Evolutionary conservation across 257 asterid species (phyloP), one percentile per base, ranked within the genome.

Genomic region (Lycium barbarum): DNA sequence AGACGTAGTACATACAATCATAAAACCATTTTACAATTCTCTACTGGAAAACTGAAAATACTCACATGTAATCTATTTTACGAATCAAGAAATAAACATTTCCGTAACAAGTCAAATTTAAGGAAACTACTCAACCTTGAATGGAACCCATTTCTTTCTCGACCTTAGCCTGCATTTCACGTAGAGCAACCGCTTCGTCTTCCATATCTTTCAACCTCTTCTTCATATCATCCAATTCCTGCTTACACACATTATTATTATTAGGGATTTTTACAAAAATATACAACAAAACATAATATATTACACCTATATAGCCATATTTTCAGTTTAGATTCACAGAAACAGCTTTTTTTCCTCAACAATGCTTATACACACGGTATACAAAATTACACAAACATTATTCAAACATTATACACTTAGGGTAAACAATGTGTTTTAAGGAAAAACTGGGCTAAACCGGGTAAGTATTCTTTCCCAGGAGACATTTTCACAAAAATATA

Each of bases 181-280:
- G 78, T 33, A 81, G 62, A 81, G 76, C 84, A 40, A 11, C 84
- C 15, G 84, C 84, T 63, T 81, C 84, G 9, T 81, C 76, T 67
- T 81, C 84, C 84, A 81, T 81, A 59, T 61, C 84, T 45, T 49
- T 65, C 62, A 81, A 13, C 55, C 84, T 49, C 84, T 49, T 81
- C 72, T 81, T 81, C 84, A 81, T 47, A n/a, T 81, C 59, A 81
- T 81, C 84, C 84, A 81, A 62, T 63, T 81, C 78, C 84, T 81
- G 51, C 57, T 17, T 35, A 80, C 71, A 18, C 83, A 68, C 15
- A 35, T 6, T 17, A 68, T 68, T 38, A 70, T 72, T 45, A 63
- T 26, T 26, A 26, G 33, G 33, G 33, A 26, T 26, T 26, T 26
- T 26, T 26, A 26, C 33, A 26, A 26, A 26, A 26, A 26, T 26